Conservation (phyloP, 345 rosid species). For the Rhizophora apiculata region DNA sequence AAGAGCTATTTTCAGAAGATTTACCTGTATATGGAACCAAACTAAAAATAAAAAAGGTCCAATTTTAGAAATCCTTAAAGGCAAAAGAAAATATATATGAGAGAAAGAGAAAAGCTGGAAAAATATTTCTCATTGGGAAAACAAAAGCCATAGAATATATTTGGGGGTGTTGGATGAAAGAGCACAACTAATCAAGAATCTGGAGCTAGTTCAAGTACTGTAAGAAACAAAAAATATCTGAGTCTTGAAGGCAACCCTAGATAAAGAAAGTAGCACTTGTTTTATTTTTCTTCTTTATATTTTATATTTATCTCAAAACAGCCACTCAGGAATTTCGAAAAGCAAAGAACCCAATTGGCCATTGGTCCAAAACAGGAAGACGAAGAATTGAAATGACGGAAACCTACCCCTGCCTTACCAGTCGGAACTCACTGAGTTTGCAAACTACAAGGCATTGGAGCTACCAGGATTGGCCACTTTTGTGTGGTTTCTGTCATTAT, state of each 20-base stretch:
- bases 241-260: background rate
- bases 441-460: too few species aligned
- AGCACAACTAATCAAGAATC: constrained; percentile 1
- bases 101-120: background rate
- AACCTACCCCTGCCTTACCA: too few species aligned
- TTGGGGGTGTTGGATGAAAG: background rate
- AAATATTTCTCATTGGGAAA: background rate
- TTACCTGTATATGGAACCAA: background rate
- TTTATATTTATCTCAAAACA: too few species aligned
- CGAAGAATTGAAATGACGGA: too few species aligned
- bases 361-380: too few species aligned
- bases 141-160: background rate
- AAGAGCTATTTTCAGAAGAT: background rate
- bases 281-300: too few species aligned
- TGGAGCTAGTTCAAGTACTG: background rate
- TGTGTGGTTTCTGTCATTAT: too few species aligned
- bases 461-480: too few species aligned
- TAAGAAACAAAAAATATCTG: background rate
- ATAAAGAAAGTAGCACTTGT: background rate
- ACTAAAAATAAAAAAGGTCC: background rate
- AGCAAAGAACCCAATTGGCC: too few species aligned
- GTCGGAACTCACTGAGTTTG: too few species aligned
- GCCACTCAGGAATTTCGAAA: too few species aligned
- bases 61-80: too few species aligned
- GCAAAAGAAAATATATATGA: background rate